Base-by-base conservation (phyloP, 1,284 basidiomycete genomes). In the Grifola frondosa region DNA sequence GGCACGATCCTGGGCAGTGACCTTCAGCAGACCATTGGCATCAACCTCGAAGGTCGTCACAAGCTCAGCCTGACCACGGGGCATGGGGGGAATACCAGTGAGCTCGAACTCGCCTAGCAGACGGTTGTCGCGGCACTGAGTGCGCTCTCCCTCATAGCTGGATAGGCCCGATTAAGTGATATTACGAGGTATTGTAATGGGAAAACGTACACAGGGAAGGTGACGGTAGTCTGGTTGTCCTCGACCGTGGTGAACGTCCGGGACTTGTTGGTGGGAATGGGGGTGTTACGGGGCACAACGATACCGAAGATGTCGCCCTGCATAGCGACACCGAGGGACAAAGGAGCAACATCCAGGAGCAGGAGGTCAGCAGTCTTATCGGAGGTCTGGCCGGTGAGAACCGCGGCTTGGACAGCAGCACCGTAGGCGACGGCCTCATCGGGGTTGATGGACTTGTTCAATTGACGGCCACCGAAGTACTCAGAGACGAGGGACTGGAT, bases 371-470 rank as follows among this genome's bases (percentile, higher is more conserved):
- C 85, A 46, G 94, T 97, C 76, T 95, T 92, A 61, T 97, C 94
- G 44, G 92, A 96, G 42, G 92, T 96, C 69, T 97, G 91, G 52
- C 92, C 91, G 60, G 93, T 96, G 52, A 97, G 88, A 62, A 97
- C 88, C 45, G 94, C 94, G 53, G 92, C 95, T 74, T 97, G 94
- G 63, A 97, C 93, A 62, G 95, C 93, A 59, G 94, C 94, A 78
- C 94, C 94, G 68, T 93, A 93, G 44, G 91, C 91, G 59, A 94
- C 92, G 60, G 91, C 92, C 74, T 95, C 91, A 63, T 95, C 92
- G 52, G 92, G 92, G 79, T 95, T 95, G 74, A 96, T 95, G 52
- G 91, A 94, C 84, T 98, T 98, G 89, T 98, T 99, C 66, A 97
- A 75, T 70, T 96, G 89, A 64, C 94, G 93, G 52, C 93, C 94